phyloP scores from a whole-genome alignment of 2,329 filamentous ascomycete genomes.

The Emergomyces africanus region DNA sequence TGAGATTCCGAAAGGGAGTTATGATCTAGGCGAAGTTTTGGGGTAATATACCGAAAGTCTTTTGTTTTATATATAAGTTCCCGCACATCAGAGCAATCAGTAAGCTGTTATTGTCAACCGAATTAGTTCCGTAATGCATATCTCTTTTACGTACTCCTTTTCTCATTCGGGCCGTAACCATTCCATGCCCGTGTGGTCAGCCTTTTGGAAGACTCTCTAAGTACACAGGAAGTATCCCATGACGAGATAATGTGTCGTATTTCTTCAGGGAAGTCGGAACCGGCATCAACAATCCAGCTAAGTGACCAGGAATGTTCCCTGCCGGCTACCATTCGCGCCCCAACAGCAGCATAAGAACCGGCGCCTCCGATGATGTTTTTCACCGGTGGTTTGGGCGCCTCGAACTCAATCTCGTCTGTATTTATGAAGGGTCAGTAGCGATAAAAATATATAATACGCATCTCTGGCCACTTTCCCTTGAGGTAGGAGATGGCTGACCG shows the following conservation, averaged over 20 bases:
- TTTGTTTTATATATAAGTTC: conserved; percentile 15
- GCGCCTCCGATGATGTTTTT: conserved; percentile 76
- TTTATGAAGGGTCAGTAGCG: neutral
- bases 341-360: conserved; percentile 73
- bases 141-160: conserved; percentile 38
- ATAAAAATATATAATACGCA: neutral
- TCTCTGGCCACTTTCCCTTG: neutral
- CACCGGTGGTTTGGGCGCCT: conserved; percentile 54
- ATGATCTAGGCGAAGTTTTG: conserved; percentile 69
- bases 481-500: conserved; percentile 27
- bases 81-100: neutral
- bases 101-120: neutral
- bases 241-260: conserved; percentile 52
- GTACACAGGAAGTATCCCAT: conserved; percentile 63
- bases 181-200: conserved; percentile 90
- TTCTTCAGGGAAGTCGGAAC: conserved; percentile 66
- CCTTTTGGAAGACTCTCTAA: conserved; percentile 53
- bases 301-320: conserved; percentile 51
- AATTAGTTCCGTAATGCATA: neutral
- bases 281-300: conserved; percentile 84
- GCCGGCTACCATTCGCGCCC: conserved; percentile 77
- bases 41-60: conserved; percentile 77
- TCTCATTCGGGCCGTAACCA: conserved; percentile 60
- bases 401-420: conserved; percentile 82
- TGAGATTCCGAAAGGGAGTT: conserved; percentile 54